Conservation (phyloP, 192 early-diverging fungal genomes). For the Entomortierella beljakovae region DNA sequence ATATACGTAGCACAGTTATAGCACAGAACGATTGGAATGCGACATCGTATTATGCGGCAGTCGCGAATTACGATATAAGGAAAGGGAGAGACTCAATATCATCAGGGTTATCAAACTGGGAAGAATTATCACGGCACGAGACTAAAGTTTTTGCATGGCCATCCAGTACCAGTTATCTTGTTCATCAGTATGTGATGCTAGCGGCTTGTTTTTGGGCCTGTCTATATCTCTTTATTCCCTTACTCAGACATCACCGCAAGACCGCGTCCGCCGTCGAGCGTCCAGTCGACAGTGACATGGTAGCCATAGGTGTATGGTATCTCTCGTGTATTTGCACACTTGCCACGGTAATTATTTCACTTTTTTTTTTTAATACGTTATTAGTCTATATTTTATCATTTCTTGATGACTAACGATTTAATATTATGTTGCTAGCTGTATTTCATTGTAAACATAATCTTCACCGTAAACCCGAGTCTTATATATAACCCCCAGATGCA, state of each 20-base stretch:
- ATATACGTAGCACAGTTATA: constrained; percentile 9
- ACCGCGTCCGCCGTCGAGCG: constrained; percentile 12
- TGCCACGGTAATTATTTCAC: constrained; percentile 19
- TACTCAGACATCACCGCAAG: constrained; percentile 25
- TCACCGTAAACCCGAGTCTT: neutral
- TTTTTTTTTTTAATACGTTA: constrained; percentile 7
- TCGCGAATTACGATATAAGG: too few species aligned
- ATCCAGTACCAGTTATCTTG: neutral
- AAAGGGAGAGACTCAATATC: too few species aligned
- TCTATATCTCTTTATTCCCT: constrained; percentile 40
- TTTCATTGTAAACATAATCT: constrained; percentile 1
- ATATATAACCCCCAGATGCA: constrained; percentile 20
- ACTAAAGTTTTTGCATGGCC: constrained; percentile 23
- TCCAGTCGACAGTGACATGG: constrained; percentile 35
- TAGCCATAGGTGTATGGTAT: constrained; percentile 52
- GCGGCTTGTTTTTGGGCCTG: constrained; percentile 17
- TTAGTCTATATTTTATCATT: neutral
- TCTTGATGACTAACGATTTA: too few species aligned
- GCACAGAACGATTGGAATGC: too few species aligned
- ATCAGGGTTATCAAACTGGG: constrained; percentile 15
- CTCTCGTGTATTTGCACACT: constrained; percentile 11
- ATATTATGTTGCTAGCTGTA: too few species aligned
- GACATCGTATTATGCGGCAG: too few species aligned
- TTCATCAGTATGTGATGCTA: constrained; percentile 27
- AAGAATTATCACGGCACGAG: constrained; percentile 11